Evolutionary conservation across 208 protist species (phyloP).

Genomic region (Herpetomonas muscarum): DNA sequence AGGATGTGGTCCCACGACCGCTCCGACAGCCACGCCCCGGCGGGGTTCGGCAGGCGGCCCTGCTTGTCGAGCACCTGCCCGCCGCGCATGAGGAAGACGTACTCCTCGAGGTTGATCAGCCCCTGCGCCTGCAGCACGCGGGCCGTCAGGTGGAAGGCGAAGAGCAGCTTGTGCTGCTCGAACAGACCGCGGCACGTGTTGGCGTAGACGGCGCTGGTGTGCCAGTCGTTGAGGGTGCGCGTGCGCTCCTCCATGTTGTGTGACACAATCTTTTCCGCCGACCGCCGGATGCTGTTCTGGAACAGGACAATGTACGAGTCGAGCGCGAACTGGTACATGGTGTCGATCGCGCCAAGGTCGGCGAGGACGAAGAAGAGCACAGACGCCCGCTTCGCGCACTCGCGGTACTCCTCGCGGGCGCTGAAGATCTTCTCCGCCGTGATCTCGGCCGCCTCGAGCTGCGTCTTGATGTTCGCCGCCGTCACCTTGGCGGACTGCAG

Average conservation of each 20-base stretch:
- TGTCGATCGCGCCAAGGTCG: slow-evolving; percentile 96
- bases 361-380: slow-evolving; percentile 98
- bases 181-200: slow-evolving; percentile 98
- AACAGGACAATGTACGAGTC: slow-evolving; percentile 98
- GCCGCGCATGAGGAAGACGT: slow-evolving; percentile 97
- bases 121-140: slow-evolving; percentile 92
- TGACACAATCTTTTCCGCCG: slow-evolving; percentile 84
- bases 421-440: slow-evolving; percentile 96
- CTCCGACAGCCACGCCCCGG: slow-evolving; percentile 93
- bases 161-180: slow-evolving; percentile 98
- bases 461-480: slow-evolving; percentile 91
- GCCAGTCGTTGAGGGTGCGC: slow-evolving; percentile 94
- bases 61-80: slow-evolving; percentile 94
- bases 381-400: slow-evolving; percentile 93
- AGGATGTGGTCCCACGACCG: slow-evolving; percentile 96
- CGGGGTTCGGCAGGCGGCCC: slow-evolving; percentile 93
- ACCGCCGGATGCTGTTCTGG: slow-evolving; percentile 93
- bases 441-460: slow-evolving; percentile 89
- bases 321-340: slow-evolving; percentile 99
- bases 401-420: slow-evolving; percentile 96
- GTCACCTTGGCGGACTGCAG: slow-evolving; percentile 97
- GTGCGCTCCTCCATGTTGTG: slow-evolving; percentile 91
- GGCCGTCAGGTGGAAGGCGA: slow-evolving; percentile 98
- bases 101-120: slow-evolving; percentile 95
- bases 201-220: slow-evolving; percentile 97